Base-by-base conservation (phyloP, 306 rosid genomes). In the Cucumis hystrix region DNA sequence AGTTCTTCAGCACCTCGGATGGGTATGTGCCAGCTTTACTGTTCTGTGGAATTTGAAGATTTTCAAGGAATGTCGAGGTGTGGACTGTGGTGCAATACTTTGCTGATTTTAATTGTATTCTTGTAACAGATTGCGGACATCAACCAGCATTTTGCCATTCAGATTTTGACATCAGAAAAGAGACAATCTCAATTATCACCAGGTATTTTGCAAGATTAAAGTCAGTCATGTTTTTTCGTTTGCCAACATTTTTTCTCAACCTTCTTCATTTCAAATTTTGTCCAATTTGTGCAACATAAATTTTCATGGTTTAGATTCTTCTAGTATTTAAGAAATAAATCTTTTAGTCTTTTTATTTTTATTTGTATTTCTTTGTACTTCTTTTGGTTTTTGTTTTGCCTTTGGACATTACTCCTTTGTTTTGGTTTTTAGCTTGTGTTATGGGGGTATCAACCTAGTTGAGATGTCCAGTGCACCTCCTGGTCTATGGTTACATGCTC, bases 1-100 rank as follows among this genome's bases (percentile, higher is more conserved):
- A 88, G 89, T 95, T 81, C 91, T 95, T 77, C 97, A 87, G 78
- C 96, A 95, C 89, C 91, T 95, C 82, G 97, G 96, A 89, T 95
- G 98, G 98, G 98, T 95, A 89, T 66, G 83, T 49, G 61, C 63
- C 70, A 39, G 5, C 51, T 67, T 52, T 78, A 54, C 54, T 74
- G 2, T 25, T 28, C 6, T 41, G 23, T 60, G 78, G 37, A 49
- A 21, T 52, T 70, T 25, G 14, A 7, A 66, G 35, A 9, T 16
- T 78, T 81, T 49, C 80, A 21, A 25, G 63, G 47, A 63, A 21
- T 80, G 66, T 5, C 39, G 35, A 78, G 79, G 64, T 41, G 39
- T 79, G 10, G 13, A 76, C 64, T 41, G 39, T 79, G 10, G 13
- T 67, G 55, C 20, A 35, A 68, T 47, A 13, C 9, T 23, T 81